A percentile compares a stretch with the other conserved stretches of the same genome.
Conservation (phyloP, 2,329 filamentous ascomycete genomes). For the Eutypella sp. region DNA sequence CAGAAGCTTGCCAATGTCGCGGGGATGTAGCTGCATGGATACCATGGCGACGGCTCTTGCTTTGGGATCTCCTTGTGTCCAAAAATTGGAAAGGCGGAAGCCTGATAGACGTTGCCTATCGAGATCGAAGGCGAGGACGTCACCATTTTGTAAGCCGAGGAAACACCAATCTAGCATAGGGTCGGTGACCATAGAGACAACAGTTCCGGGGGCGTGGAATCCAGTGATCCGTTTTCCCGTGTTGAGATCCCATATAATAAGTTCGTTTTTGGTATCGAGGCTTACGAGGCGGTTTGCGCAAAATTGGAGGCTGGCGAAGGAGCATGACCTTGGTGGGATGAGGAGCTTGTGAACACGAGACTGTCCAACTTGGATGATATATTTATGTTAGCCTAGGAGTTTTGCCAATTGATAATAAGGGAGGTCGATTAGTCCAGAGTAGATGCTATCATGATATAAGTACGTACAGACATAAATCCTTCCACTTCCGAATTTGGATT, state of each 20-base stretch:
- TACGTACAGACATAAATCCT: slow-evolving; percentile 68
- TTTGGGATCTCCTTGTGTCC: slow-evolving; percentile 67
- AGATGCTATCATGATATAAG: too few relatives aligned
- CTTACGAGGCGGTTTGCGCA: slow-evolving; percentile 80
- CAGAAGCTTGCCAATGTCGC: slow-evolving; percentile 85
- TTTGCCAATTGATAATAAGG: too few relatives aligned
- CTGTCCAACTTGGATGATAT: slow-evolving; percentile 54
- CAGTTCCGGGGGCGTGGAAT: slow-evolving; percentile 71
- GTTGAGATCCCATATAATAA: slow-evolving; percentile 77
- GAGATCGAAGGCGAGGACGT: slow-evolving; percentile 88
- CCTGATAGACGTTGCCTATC: slow-evolving; percentile 71
- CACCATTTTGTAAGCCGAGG: slow-evolving; percentile 74
- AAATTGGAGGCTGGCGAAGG: slow-evolving; percentile 75
- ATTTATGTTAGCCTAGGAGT: neutral
- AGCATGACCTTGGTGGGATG: slow-evolving; percentile 64
- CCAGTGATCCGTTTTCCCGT: slow-evolving; percentile 61
- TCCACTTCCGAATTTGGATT: slow-evolving; percentile 78
- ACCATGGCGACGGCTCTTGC: slow-evolving; percentile 60
- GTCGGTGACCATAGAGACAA: slow-evolving; percentile 72
- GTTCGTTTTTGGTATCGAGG: slow-evolving; percentile 79
- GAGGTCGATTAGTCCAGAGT: too few relatives aligned
- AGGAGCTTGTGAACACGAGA: slow-evolving; percentile 73
- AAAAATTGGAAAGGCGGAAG: slow-evolving; percentile 83
- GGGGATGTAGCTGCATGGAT: slow-evolving; percentile 77
- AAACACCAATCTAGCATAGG: slow-evolving; percentile 92